Evolutionary conservation across 805 yeast genomes (phyloP).

Genomic region (Metschnikowia reukaufii): DNA sequence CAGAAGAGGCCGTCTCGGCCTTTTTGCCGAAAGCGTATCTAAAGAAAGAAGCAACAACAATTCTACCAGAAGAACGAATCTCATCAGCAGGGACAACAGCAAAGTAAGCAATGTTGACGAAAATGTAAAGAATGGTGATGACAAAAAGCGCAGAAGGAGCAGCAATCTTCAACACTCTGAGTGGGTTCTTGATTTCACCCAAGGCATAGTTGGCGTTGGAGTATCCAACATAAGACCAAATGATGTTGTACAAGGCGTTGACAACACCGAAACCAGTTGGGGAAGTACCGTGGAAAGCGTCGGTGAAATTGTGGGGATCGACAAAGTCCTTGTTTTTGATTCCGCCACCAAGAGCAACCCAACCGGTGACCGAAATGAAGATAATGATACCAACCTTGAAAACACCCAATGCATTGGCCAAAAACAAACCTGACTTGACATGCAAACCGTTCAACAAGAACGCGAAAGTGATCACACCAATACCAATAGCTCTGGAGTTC

Average conservation of each 20-base stretch:
- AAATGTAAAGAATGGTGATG: conserved; percentile 66
- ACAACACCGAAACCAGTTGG: conserved; percentile 70
- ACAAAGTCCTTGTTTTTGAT: conserved; percentile 46
- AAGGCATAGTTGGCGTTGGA: conserved; percentile 81
- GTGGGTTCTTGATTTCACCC: conserved; percentile 76
- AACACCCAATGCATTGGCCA: conserved; percentile 64
- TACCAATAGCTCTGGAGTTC: conserved; percentile 76
- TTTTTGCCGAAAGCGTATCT: conserved; percentile 64
- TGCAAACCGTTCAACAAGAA: conserved; percentile 60
- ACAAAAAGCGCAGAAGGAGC: conserved; percentile 71
- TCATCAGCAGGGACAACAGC: conserved; percentile 76
- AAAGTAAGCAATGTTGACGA: conserved; percentile 76
- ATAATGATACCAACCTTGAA: conserved; percentile 72
- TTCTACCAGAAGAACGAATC: conserved; percentile 58
- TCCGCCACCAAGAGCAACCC: conserved; percentile 81
- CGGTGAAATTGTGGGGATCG: conserved; percentile 56
- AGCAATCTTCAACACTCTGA: conserved; percentile 63
- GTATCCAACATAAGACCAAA: conserved; percentile 84
- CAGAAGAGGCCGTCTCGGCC: conserved; percentile 74
- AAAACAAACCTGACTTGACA: conserved; percentile 63
- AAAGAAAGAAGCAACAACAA: conserved; percentile 76
- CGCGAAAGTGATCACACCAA: conserved; percentile 71
- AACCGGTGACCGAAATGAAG: conserved; percentile 73
- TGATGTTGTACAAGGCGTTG: conserved; percentile 75
- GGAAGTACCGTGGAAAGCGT: conserved; percentile 55